Evolutionary conservation across 495 filamentous ascomycete species (phyloP), one percentile per base, ranked within the genome.

Genomic region (Hyaloscypha hepaticicola): DNA sequence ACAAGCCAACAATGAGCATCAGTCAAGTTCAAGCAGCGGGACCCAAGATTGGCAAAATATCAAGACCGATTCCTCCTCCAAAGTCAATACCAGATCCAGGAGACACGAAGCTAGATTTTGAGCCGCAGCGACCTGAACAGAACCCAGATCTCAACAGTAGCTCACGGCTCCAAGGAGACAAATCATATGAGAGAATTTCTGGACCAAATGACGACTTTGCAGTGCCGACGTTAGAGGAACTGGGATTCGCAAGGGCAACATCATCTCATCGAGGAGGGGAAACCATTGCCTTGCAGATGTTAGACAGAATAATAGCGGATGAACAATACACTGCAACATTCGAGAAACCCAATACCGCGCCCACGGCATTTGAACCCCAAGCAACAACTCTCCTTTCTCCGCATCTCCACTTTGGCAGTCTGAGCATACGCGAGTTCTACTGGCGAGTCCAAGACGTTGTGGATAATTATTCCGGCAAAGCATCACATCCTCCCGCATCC

Each of bases 1-100:
- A 85, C 0, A 88, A 88, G 67, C 85, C 87, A 29, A 89, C 87
- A 11, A 88, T 90, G 85, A 87, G 81, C 57, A 88, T 90, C 21
- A 76, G 75, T 5, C 86, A 90, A 68, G 78, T 90, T 8, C 79
- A 85, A 68, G 66, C 75, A 64, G 81, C 78, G 24, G 70, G 78
- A 1, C 61, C 65, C n/a, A 75, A 80, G 74, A 68, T 76, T 31
- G 86, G 84, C 4, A 68, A 77, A 19, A 82, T 88, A 6, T 80
- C 81, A 0, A 74, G 77, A 28, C 86, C 87, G 16, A 74, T 89
- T 12, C 77, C 80, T 8, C 62, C 82, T 5, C 87, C 87, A 0
- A 76, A 66, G 31, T 74, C 73, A 27, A 66, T 90, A 11, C 88
- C 88, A 0, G 80, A 85, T 72, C 87, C 87, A 24, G 86, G 85